Evolutionary conservation across 257 asterid genomes (phyloP).

Genomic region (Datura wrightii): DNA sequence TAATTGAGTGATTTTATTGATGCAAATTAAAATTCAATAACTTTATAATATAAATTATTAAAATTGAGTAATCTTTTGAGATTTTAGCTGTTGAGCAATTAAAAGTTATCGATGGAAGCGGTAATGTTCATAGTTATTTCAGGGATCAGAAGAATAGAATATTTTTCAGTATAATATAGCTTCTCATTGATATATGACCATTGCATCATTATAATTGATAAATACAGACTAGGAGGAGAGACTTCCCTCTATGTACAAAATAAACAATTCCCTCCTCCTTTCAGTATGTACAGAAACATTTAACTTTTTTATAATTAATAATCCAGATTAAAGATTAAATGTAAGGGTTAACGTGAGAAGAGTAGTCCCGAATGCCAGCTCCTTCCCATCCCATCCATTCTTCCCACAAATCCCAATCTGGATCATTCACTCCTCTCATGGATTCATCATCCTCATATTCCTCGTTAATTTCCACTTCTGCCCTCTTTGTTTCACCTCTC

Average conservation of each 20-base stretch:
- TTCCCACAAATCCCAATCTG: slow-evolving; percentile 73
- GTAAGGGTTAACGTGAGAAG: slow-evolving; percentile 72
- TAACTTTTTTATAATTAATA: neutral
- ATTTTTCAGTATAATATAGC: neutral
- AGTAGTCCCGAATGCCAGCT: slow-evolving; percentile 82
- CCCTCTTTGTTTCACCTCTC: slow-evolving; percentile 50
- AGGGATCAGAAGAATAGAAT: neutral
- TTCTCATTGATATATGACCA: neutral
- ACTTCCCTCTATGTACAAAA: slow-evolving; percentile 12
- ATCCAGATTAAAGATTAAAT: neutral
- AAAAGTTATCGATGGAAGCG: no score
- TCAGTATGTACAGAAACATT: neutral
- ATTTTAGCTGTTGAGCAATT: no score
- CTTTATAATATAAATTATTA: no score
- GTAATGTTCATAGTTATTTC: no score
- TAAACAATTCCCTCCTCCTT: neutral
- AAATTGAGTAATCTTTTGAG: no score
- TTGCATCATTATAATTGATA: neutral
- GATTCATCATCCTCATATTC: slow-evolving; percentile 35
- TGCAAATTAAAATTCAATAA: no score
- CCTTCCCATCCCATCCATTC: slow-evolving; percentile 99
- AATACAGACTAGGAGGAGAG: neutral
- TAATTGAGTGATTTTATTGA: no score
- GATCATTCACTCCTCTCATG: slow-evolving; percentile 25
- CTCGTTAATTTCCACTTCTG: slow-evolving; percentile 36